Evolutionary conservation across 139 green algal species (phyloP), one percentile per base, ranked within the genome.

Genomic region (Tetradesmus obliquus): DNA sequence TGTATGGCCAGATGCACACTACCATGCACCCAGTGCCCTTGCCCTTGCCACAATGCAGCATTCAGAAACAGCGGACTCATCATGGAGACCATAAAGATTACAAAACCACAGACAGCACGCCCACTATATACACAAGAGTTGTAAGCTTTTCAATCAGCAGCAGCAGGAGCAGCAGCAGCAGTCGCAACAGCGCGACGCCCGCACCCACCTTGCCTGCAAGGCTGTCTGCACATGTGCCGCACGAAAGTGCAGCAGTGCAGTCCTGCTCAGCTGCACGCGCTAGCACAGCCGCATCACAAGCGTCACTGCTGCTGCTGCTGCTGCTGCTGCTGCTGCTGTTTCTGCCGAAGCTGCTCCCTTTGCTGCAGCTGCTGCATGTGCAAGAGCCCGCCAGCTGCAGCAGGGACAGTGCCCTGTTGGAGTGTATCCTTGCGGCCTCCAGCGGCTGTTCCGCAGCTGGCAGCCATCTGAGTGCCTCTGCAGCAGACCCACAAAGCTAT

Each of bases 401-500:
- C 51, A 90, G 71, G 0, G 6, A 81, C 76, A 82, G 71, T 55
- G 86, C 86, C 71, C 86, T 69, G 86, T 90, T 90, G 51, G 86
- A 54, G 22, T 90, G 86, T 13, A 90, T 54, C 19, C 9, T 90
- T 8, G 53, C 69, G 3, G 71, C 86, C 53, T 90, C 86, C 7
- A 54, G 17, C 3, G 71, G 86, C 20, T 84, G 86, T 20, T 54
- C 3, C 3, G 12, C 19, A 19, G 20, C 71, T 45, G 51, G 45
- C 71, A 90, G 53, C 71, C 69, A 90, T 3, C 9, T 22, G 15
- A 90, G 55, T 3, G 71, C 86, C 55, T 69, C 86, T 90, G 62
- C 62, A 58, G 17, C 7, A 19, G 8, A 22, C 54, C 7, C 13
- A 79, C n/a, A 6, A 17, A 76, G 17, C 66, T 24, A 24, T 4